phyloP scores from a whole-genome alignment of 495 filamentous ascomycete genomes.

The Penicillium lagena region DNA sequence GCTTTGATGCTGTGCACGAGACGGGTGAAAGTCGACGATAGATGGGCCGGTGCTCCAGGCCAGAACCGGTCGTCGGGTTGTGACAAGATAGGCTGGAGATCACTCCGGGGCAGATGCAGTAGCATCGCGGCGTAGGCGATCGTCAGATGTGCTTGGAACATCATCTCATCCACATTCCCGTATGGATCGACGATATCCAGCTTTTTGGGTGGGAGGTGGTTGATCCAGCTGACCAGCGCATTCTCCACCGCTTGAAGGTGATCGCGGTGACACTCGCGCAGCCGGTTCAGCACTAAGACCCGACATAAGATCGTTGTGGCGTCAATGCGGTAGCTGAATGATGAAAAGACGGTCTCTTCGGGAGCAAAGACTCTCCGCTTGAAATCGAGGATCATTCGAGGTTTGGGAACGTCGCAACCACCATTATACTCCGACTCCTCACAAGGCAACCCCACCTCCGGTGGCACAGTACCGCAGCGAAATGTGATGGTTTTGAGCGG shows the following conservation, averaged over 20 bases:
- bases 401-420: constrained; percentile 19
- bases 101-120: constrained; percentile 35
- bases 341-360: constrained; percentile 31
- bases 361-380: constrained; percentile 29
- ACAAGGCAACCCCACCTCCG: constrained; percentile 32
- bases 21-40: constrained; percentile 31
- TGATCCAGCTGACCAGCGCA: constrained; percentile 38
- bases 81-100: constrained; percentile 25
- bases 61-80: constrained; percentile 22
- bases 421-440: constrained; percentile 30
- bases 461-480: constrained; percentile 24
- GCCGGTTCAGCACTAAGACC: constrained; percentile 28
- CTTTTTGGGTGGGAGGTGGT: constrained; percentile 34
- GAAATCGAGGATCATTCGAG: constrained; percentile 26
- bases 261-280: constrained; percentile 31
- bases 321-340: constrained; percentile 39
- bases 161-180: constrained; percentile 40
- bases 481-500: constrained; percentile 21
- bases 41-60: constrained; percentile 19
- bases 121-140: constrained; percentile 37
- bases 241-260: constrained; percentile 39
- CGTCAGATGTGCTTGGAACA: constrained; percentile 37
- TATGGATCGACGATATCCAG: constrained; percentile 38
- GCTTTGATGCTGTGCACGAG: constrained; percentile 38
- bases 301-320: constrained; percentile 30